Conservation (phyloP, 2,329 filamentous ascomycete genomes). For the Lizonia empirigonia region DNA sequence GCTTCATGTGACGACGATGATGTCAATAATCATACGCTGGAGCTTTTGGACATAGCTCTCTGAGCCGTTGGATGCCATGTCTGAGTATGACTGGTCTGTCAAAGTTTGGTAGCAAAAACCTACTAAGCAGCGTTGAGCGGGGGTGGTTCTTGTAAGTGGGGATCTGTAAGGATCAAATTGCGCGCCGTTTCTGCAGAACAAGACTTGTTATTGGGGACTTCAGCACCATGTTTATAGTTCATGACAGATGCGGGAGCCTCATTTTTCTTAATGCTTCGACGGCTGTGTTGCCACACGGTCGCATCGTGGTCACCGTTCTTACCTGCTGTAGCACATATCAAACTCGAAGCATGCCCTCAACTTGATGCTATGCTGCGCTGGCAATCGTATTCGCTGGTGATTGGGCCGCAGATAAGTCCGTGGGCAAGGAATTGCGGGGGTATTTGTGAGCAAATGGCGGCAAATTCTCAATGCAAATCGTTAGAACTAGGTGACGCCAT, state of each 20-base stretch:
- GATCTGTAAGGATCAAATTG: constrained; percentile 28
- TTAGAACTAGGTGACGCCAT: constrained; percentile 34
- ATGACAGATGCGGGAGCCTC: constrained; percentile 31
- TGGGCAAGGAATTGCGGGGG: constrained; percentile 34
- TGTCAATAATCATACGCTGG: constrained; percentile 33
- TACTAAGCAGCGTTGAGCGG: constrained; percentile 25
- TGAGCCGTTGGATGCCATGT: constrained; percentile 35
- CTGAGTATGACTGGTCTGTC: constrained; percentile 20
- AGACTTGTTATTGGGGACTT: constrained; percentile 28
- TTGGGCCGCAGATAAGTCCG: constrained; percentile 36
- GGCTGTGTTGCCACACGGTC: constrained; percentile 32
- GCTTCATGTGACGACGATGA: constrained; percentile 12
- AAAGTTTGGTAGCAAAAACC: constrained; percentile 18
- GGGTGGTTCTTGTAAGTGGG: constrained; percentile 32
- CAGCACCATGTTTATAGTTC: constrained; percentile 41
- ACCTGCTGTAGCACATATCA: constrained; percentile 30
- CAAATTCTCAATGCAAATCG: constrained; percentile 32
- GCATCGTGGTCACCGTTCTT: constrained; percentile 27
- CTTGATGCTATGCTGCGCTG: constrained; percentile 40
- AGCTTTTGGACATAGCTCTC: constrained; percentile 43
- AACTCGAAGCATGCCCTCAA: constrained; percentile 26
- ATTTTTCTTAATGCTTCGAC: constrained; percentile 29
- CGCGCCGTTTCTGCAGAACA: constrained; percentile 30
- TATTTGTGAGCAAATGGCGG: constrained; percentile 27
- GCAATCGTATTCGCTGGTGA: constrained; percentile 33